Evolutionary conservation across 2,329 filamentous ascomycete species (phyloP), one percentile per base, ranked within the genome.

Genomic region (Fusarium sp.): DNA sequence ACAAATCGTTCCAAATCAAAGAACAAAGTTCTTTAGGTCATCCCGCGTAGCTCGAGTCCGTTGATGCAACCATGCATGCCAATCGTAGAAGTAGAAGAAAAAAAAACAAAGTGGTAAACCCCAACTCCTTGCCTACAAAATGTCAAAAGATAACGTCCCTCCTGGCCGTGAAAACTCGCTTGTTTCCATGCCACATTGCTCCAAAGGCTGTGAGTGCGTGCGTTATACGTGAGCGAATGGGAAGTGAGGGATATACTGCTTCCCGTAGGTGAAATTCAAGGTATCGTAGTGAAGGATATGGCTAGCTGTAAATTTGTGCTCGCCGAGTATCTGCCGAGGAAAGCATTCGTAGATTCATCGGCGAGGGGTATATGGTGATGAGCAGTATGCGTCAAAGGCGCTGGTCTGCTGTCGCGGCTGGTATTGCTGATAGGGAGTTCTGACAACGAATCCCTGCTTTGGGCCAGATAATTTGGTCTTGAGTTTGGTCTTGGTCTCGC

Each of bases 111-210:
- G 60, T 52, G 55, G 35, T 62, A 25, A 48, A 33, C 71, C 70
- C 71, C 63, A 73, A 73, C 71, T 73, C 71, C 71, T 49, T 73
- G 71, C 71, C 67, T 73, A 55, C 59, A 71, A 67, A 70, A 64
- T 66, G 39, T 56, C 58, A 62, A 69, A 73, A 72, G 46, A 58
- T 64, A 72, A 73, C 19, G 41, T 61, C 48, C 70, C 52, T 48
- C 64, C 65, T 58, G 62, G 45, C 69, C 55, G 66, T 63, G 55
- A 58, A 60, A 12, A 35, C 63, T 54, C 29, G 54, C 44, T 57
- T 45, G 33, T 67, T 58, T 58, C 55, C 58, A 62, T 68, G 58
- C 70, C 54, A 56, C 70, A 58, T 73, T 73, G 66, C 70, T 73
- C 48, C 42, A 56, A 68, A 73, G 70, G 70, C 70, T 66, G 70